Evolutionary conservation across 140 eudicot genomes (phyloP), one percentile per base, ranked within the genome.

Genomic region (Cichorium intybus): DNA sequence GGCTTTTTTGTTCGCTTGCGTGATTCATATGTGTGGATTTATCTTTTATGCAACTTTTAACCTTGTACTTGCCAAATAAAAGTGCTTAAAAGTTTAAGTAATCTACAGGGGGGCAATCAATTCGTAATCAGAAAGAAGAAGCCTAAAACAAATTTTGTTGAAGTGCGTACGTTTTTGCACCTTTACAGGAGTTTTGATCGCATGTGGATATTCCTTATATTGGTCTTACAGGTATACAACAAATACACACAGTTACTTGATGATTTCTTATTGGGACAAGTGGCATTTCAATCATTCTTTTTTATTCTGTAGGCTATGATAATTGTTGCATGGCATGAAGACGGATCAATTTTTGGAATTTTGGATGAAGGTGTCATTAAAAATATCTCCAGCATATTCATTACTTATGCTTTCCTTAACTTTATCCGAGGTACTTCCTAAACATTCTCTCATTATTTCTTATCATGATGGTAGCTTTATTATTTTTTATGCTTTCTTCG

Each of bases 161-260:
- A 94, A 86, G 78, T 89, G 71, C 97, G 99, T 17, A 94, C 97
- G 18, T 89, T 86, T 82, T 89, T 69, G 95, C 97, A 94, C 73
- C 87, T 94, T 50, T 94, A 81, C 68, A 78, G 97, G 77, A 94
- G 97, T 78, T 94, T 94, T 52, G 97, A 94, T 68, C 80, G 99
- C 61, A 81, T 94, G 94, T 94, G 99, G 99, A 80, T 86, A 48
- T 89, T 89, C 68, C 87, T 89, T 66, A 89, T 84, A 68, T 79
- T 94, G 85, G 84, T 89, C 45, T 85, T 94, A 41, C 99, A 94
- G 99, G 99, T 89, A 82, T 33, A 56, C 37, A 37, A 68, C 45
- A 60, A 0, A 58, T 34, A 28, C 52, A 24, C 11, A 23, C 45
- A 52, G 55, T 50, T 52, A 6, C 9, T 75, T 46, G 57, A 52